These are phyloP conservation scores for Eudorina sp. DNA, from an alignment of 139 green algal genomes.

Conservation along the genomic window DNA sequence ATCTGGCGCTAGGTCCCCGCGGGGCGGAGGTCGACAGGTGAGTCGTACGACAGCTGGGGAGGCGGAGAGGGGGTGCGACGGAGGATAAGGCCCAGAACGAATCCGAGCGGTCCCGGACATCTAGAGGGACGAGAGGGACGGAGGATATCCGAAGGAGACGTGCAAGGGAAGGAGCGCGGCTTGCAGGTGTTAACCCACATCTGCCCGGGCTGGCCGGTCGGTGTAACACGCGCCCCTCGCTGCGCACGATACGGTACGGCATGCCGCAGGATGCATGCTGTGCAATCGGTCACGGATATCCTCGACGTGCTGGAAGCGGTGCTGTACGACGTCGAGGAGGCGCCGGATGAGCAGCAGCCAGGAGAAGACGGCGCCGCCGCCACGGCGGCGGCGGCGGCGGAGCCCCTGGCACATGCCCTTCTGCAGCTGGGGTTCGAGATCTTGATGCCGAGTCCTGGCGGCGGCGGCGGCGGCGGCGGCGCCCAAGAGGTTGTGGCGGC, in stretches of 20 bases:
- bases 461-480: neutral
- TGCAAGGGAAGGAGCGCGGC: too few species aligned
- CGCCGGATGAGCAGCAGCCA: too few species aligned
- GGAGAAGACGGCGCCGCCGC: neutral
- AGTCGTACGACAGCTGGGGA: too few species aligned
- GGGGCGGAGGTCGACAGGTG: slow-evolving; percentile 42
- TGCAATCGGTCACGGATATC: neutral
- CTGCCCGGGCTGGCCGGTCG: too few species aligned
- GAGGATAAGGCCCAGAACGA: too few species aligned
- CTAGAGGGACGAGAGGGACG: too few species aligned
- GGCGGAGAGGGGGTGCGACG: neutral
- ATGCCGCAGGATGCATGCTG: slow-evolving; percentile 25
- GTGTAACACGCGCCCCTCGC: too few species aligned
- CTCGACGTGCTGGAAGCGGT: slow-evolving; percentile 34
- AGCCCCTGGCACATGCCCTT: neutral
- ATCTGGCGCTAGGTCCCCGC: slow-evolving; percentile 19
- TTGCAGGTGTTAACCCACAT: too few species aligned
- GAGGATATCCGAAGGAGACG: too few species aligned
- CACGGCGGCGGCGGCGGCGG: neutral
- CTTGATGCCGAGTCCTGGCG: neutral
- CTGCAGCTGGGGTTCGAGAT: slow-evolving; percentile 48
- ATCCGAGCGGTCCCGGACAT: too few species aligned
- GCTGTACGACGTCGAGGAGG: slow-evolving; percentile 12
- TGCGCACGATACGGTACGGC: too few species aligned
- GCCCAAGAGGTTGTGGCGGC: slow-evolving; percentile 37